phyloP scores from a whole-genome alignment of 2,329 filamentous ascomycete species.

The Juglanconis oblonga region DNA sequence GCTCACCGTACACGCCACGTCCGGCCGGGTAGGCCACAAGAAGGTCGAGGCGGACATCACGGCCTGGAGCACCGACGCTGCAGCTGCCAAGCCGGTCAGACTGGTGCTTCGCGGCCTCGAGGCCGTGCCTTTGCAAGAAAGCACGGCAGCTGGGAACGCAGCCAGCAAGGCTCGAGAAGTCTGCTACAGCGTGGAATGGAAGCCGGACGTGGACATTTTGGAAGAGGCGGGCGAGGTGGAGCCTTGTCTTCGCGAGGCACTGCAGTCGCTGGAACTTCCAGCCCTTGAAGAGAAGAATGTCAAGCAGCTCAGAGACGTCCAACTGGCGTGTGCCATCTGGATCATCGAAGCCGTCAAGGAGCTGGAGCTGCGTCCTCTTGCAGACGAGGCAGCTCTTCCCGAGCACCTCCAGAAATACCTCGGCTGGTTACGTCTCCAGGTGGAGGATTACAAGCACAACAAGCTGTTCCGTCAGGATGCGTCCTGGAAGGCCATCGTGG shows the following conservation, averaged over 20 bases:
- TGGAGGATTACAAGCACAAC: conserved; percentile 6
- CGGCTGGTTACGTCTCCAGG: conserved; percentile 7
- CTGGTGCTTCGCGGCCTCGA: conserved; percentile 9
- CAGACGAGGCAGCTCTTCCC: conserved; percentile 5
- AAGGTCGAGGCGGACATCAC: conserved; percentile 14
- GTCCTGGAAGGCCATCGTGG: conserved; percentile 3
- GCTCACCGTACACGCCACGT: conserved; percentile 13
- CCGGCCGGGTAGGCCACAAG: conserved; percentile 12
- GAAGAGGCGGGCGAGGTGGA: conserved; percentile 12
- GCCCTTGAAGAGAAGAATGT: neutral
- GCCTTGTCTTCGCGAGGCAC: conserved; percentile 4
- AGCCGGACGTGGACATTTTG: conserved; percentile 13
- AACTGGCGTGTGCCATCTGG: conserved; percentile 11
- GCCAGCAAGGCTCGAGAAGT: conserved; percentile 4
- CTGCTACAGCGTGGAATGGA: conserved; percentile 11
- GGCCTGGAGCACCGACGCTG: conserved; percentile 8
- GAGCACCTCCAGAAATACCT: conserved; percentile 12
- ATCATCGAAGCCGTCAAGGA: conserved; percentile 13
- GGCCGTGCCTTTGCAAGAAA: conserved; percentile 12
- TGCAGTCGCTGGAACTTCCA: conserved; percentile 5
- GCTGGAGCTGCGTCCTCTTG: conserved; percentile 6
- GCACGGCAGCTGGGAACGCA: conserved; percentile 1
- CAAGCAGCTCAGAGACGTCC: conserved; percentile 8
- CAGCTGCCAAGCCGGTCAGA: neutral
- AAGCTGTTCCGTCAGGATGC: conserved; percentile 7